Percentiles rank a stretch among this genome's conserved stretches.
Conservation (phyloP, 2,329 filamentous ascomycete species). For the Calonectria hawksworthii region DNA sequence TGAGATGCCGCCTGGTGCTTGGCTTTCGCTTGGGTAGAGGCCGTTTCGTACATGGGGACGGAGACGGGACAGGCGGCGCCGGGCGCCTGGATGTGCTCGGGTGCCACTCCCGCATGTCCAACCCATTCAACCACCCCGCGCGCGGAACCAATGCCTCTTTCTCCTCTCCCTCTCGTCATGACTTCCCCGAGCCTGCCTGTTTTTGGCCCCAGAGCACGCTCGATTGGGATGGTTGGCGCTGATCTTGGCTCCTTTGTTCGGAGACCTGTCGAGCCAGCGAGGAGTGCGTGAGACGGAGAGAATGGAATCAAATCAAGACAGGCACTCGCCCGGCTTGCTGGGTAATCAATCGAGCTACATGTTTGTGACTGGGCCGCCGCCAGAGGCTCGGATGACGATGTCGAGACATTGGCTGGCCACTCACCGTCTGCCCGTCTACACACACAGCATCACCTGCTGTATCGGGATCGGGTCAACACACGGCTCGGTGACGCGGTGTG, state of each 20-base stretch:
- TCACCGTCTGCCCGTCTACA: background rate
- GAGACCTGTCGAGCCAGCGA: background rate
- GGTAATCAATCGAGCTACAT: background rate
- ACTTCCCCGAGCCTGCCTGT: background rate
- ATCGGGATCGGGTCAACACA: slow-evolving; percentile 13
- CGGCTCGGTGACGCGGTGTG: slow-evolving; percentile 17
- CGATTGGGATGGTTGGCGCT: background rate
- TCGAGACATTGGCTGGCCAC: slow-evolving; percentile 1
- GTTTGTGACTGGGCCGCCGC: background rate
- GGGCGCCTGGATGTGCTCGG: background rate
- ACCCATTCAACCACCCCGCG: background rate
- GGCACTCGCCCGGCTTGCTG: background rate
- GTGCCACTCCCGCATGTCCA: background rate
- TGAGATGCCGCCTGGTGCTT: slow-evolving; percentile 10
- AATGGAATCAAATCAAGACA: background rate
- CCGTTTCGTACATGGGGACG: background rate
- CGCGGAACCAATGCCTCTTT: background rate
- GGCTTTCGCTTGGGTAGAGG: background rate
- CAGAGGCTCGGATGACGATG: slow-evolving; percentile 5
- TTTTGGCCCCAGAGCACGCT: background rate
- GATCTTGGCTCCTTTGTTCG: slow-evolving; percentile 4
- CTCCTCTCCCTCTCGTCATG: background rate
- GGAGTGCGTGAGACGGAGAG: slow-evolving; percentile 10
- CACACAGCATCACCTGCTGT: slow-evolving; percentile 4
- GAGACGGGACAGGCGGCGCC: background rate